phyloP scores from a whole-genome alignment of 106 monocot genomes.

The Dendrobium catenatum region DNA sequence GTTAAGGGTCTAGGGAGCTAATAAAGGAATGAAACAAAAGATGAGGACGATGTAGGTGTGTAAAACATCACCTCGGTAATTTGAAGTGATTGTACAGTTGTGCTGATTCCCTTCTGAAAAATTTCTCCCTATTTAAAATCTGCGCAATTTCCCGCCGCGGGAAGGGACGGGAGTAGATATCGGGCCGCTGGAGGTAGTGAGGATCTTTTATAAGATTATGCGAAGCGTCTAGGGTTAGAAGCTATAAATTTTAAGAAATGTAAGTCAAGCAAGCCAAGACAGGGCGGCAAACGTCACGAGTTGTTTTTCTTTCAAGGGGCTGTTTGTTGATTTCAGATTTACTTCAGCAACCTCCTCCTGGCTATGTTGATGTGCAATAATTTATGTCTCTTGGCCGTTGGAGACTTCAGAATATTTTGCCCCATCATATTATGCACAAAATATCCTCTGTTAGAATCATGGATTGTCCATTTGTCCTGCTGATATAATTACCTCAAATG shows the following conservation, averaged over 20 bases:
- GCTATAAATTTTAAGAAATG: background rate
- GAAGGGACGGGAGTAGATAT: background rate
- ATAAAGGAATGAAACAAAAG: too few relatives aligned
- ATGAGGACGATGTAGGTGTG: background rate
- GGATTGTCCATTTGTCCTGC: too few relatives aligned
- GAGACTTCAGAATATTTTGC: too few relatives aligned
- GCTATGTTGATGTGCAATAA: too few relatives aligned
- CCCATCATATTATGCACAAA: too few relatives aligned
- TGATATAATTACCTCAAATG: too few relatives aligned
- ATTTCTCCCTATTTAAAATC: background rate
- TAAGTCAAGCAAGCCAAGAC: background rate
- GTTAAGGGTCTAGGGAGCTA: background rate
- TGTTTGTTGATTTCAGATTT: too few relatives aligned
- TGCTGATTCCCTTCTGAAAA: background rate
- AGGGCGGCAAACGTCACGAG: too few relatives aligned
- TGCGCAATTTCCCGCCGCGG: background rate
- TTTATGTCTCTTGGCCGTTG: too few relatives aligned
- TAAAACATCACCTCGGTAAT: background rate
- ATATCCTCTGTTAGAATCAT: too few relatives aligned
- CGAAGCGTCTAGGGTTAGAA: background rate
- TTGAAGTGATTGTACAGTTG: background rate
- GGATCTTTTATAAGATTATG: background rate
- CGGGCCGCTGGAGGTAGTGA: background rate
- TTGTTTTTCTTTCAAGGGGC: too few relatives aligned
- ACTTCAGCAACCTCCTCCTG: too few relatives aligned